Evolutionary conservation across 768 basidiomycete genomes (phyloP).

Genomic region (Crucibulum laeve): DNA sequence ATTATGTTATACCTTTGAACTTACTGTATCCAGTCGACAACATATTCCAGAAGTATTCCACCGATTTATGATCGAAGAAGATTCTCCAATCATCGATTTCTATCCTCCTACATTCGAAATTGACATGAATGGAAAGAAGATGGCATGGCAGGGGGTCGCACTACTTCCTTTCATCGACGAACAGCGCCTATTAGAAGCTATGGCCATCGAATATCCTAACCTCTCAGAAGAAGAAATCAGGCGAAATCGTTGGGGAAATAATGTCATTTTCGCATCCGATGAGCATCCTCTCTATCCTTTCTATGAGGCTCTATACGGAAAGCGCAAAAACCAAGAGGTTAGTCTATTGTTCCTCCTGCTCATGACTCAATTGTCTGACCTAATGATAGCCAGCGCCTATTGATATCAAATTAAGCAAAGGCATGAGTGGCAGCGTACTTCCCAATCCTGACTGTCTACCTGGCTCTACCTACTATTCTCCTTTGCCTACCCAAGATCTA

Average conservation of each 20-base stretch:
- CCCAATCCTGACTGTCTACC: constrained; percentile 89
- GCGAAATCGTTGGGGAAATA: constrained; percentile 82
- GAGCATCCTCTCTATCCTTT: constrained; percentile 84
- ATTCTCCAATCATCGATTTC: constrained; percentile 94
- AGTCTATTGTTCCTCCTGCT: constrained; percentile 17
- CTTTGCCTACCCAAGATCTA: constrained; percentile 53
- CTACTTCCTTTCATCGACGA: constrained; percentile 94
- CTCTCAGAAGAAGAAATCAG: constrained; percentile 79
- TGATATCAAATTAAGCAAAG: constrained; percentile 64
- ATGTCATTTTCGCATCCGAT: constrained; percentile 78
- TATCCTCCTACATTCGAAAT: constrained; percentile 90
- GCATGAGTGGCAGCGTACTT: constrained; percentile 75
- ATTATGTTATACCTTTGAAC: constrained; percentile 1
- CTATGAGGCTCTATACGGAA: constrained; percentile 87
- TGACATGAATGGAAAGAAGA: constrained; percentile 99
- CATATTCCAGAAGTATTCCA: constrained; percentile 91
- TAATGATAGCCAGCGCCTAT: constrained; percentile 64
- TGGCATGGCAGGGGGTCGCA: constrained; percentile 99
- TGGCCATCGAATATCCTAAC: constrained; percentile 62
- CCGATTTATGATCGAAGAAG: constrained; percentile 76
- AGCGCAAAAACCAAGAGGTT: constrained; percentile 78
- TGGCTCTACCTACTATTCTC: constrained; percentile 83
- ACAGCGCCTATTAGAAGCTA: constrained; percentile 76
- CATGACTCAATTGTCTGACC: constrained; percentile 8
- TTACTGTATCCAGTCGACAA: constrained; percentile 50